Evolutionary conservation across 1,284 basidiomycete species (phyloP), one percentile per base, ranked within the genome.

Genomic region (Ustilago esculenta): DNA sequence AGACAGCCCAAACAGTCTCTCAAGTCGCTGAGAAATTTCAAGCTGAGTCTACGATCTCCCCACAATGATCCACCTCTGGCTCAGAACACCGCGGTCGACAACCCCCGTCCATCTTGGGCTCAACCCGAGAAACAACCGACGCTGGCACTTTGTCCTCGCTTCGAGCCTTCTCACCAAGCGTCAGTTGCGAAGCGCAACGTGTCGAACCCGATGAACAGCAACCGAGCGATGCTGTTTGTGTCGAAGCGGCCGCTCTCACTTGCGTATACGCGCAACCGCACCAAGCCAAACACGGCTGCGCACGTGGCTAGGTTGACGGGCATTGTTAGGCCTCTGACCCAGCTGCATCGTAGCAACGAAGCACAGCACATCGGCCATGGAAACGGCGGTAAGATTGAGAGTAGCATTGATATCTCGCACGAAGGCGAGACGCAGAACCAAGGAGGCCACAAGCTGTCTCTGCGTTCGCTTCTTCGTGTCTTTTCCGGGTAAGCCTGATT

Each of bases 1-100:
- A 32, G 47, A 41, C 47, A 50, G 39, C 30, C 29, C 14, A 50
- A 24, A 14, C 47, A 40, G 15, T 50, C 47, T 5, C 30, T 41
- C 12, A 50, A 41, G 14, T 50, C 47, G 4, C 21, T 50, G 15
- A 36, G 47, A 17, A 50, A 50, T 11, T 21, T 41, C 30, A 41
- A 50, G 20, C 12, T 50, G 21, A 50, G 47, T 21, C 30, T 50
- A 17, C 47, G 37, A 24, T 3, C 37, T 21, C 37, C 29, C 3
- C 29, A 50, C 23, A 41, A 41, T 9, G 36, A 48, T n/a, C 30
- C 43, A 3, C 9, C 30, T 9, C 14, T 29, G 6, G 27, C 27
- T 29, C 27, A 6, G 7, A 29, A 29, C 27, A 6, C 27, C 12
- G 6, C 27, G 7, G 27, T 29, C 27, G 12, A 29, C 42, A 29